Conservation (phyloP, 257 asterid species). For the Przewalskia tangutica region DNA sequence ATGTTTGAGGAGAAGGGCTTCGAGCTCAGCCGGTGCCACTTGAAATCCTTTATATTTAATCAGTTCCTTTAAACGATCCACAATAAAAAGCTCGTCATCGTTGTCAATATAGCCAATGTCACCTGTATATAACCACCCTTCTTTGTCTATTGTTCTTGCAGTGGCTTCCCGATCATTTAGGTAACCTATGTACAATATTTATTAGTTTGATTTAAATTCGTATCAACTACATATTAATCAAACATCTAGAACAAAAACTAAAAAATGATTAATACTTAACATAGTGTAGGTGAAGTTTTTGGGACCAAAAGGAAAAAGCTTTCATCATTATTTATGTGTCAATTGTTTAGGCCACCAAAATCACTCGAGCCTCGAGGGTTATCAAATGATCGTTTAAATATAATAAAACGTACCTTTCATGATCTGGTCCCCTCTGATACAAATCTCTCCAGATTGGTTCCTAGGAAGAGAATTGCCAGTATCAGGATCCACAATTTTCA, state of each 20-base stretch:
- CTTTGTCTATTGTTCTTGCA: slow-evolving; percentile 54
- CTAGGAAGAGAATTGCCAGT: slow-evolving; percentile 54
- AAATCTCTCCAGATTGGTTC: slow-evolving; percentile 76
- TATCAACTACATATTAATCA: neutral
- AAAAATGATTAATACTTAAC: neutral
- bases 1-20: slow-evolving; percentile 66
- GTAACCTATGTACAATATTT: slow-evolving; percentile 37
- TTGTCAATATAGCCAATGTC: slow-evolving; percentile 72
- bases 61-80: slow-evolving; percentile 75
- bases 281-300: neutral
- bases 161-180: slow-evolving; percentile 61
- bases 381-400: too few relatives aligned
- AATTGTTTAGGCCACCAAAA: too few relatives aligned
- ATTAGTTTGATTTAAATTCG: neutral
- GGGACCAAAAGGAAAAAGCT: neutral
- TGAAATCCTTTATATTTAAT: slow-evolving; percentile 87
- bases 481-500: slow-evolving; percentile 67
- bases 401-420: slow-evolving; percentile 58
- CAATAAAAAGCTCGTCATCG: slow-evolving; percentile 82
- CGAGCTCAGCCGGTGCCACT: slow-evolving; percentile 93
- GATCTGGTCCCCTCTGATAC: slow-evolving; percentile 81
- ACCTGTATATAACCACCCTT: slow-evolving; percentile 94
- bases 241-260: neutral
- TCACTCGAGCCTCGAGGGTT: too few relatives aligned
- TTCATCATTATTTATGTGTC: neutral